A percentile compares a stretch with the other conserved stretches of the same genome.
phyloP scores from a whole-genome alignment of 805 yeast species.

The Schwanniomyces yamadae region DNA sequence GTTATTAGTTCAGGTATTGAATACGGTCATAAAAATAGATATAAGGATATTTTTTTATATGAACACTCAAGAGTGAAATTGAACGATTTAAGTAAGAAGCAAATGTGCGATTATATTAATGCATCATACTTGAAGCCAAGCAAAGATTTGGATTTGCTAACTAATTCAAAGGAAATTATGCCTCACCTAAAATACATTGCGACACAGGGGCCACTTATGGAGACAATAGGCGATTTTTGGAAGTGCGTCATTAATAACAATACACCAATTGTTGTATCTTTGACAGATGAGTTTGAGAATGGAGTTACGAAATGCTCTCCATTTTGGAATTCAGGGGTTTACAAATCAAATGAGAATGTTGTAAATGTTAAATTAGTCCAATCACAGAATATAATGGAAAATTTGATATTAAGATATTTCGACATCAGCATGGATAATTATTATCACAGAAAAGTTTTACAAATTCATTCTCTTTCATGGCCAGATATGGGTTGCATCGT shows the following conservation, averaged over 20 bases:
- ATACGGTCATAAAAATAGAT: constrained; percentile 76
- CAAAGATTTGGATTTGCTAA: constrained; percentile 9
- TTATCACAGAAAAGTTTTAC: constrained; percentile 51
- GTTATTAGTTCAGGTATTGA: constrained; percentile 75
- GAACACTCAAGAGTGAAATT: constrained; percentile 81
- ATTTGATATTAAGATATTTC: constrained; percentile 43
- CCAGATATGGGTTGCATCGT: constrained; percentile 72
- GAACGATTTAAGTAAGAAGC: constrained; percentile 15
- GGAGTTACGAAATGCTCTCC: constrained; percentile 74
- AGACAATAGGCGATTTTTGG: constrained; percentile 84
- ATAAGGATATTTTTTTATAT: constrained; percentile 84
- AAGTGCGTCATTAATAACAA: constrained; percentile 65
- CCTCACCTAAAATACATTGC: constrained; percentile 52
- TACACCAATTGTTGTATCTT: constrained; percentile 66
- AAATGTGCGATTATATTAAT: constrained; percentile 66
- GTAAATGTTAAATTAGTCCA: constrained; percentile 29
- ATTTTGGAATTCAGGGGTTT: constrained; percentile 71
- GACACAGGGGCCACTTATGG: constrained; percentile 80
- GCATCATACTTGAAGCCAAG: constrained; percentile 63
- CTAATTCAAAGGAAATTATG: constrained; percentile 8
- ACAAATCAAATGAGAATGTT: constrained; percentile 29
- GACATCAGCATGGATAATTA: constrained; percentile 32
- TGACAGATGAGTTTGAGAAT: constrained; percentile 75
- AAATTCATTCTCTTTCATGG: constrained; percentile 81
- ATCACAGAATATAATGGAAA: constrained; percentile 10